These are phyloP conservation scores for Sporisorium reilianum DNA, from an alignment of 1,284 basidiomycete species.

Conservation along the genomic window DNA sequence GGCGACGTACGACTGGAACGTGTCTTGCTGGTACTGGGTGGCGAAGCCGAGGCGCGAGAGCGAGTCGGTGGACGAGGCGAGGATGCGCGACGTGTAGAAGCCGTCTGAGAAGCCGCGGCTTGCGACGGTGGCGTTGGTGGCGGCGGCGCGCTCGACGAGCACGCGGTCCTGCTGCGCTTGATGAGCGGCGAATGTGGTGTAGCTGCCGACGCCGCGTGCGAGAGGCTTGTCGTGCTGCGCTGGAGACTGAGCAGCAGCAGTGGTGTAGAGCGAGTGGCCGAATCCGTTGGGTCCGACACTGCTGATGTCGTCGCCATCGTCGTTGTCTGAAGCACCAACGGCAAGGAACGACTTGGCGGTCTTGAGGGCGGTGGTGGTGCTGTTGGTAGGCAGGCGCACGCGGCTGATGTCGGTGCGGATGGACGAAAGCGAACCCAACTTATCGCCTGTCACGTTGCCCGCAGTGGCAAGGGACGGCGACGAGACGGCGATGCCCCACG, in stretches of 20 bases:
- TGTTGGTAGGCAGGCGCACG: slow-evolving; percentile 23
- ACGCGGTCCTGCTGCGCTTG: slow-evolving; percentile 11
- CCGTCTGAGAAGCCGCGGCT: slow-evolving; percentile 76
- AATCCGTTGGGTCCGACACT: slow-evolving; percentile 38
- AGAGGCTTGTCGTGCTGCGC: not conserved
- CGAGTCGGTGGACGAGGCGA: slow-evolving; percentile 72
- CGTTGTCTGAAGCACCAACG: slow-evolving; percentile 7
- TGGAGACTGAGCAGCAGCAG: not conserved
- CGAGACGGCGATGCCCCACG: slow-evolving; percentile 55
- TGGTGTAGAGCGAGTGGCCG: slow-evolving; percentile 26
- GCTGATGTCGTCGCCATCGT: slow-evolving; percentile 17
- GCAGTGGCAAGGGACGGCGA: slow-evolving; percentile 4
- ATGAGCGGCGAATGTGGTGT: slow-evolving; percentile 32
- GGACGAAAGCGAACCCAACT: slow-evolving; percentile 12
- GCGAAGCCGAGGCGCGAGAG: slow-evolving; percentile 77
- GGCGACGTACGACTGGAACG: slow-evolving; percentile 47
- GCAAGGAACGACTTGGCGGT: slow-evolving; percentile 31
- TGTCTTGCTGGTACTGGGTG: slow-evolving; percentile 76
- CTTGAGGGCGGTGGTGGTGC: slow-evolving; percentile 7
- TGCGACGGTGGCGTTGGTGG: slow-evolving; percentile 15
- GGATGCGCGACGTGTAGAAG: slow-evolving; percentile 75
- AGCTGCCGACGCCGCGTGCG: slow-evolving; percentile 27
- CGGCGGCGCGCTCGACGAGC: not conserved
- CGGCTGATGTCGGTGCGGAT: slow-evolving; percentile 37
- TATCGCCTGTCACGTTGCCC: slow-evolving; percentile 21